phyloP scores from a whole-genome alignment of 345 rosid genomes.

The Eucalyptus shirleyi region DNA sequence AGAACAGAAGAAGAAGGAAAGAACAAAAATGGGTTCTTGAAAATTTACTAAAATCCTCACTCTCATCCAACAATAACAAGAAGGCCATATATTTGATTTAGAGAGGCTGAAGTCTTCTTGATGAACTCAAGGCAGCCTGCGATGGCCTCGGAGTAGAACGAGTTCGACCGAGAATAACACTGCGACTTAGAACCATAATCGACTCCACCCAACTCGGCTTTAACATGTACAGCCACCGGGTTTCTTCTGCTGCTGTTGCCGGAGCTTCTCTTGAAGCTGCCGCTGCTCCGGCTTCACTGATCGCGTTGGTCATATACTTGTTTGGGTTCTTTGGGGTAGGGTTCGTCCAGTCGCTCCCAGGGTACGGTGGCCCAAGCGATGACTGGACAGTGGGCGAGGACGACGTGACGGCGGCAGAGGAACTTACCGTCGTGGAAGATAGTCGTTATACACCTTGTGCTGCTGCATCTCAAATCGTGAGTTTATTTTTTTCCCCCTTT shows the following conservation, averaged over 20 bases:
- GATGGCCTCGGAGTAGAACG: conserved; percentile 65
- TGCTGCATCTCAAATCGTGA: background rate
- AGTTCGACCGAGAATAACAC: conserved; percentile 21
- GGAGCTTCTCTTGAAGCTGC: background rate
- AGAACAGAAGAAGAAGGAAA: background rate
- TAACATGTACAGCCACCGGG: background rate
- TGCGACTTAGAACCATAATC: background rate
- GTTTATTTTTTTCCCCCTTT: background rate
- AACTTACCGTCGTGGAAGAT: background rate
- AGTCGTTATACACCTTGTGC: background rate
- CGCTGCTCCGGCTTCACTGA: background rate
- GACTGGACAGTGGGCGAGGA: background rate
- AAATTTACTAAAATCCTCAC: background rate
- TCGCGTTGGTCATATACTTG: background rate
- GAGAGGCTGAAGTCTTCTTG: conserved; percentile 42
- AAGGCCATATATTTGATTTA: conserved; percentile 1
- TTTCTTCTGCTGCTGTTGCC: background rate
- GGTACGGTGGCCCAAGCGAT: background rate
- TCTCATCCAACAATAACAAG: background rate
- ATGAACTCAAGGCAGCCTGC: conserved; percentile 77
- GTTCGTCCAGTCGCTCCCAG: background rate
- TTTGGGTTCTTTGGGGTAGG: background rate
- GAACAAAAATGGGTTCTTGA: background rate
- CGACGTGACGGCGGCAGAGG: background rate
- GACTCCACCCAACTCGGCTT: background rate